phyloP scores from a whole-genome alignment of 2,329 filamentous ascomycete genomes.

The Phyllosticta citrichinensis region DNA sequence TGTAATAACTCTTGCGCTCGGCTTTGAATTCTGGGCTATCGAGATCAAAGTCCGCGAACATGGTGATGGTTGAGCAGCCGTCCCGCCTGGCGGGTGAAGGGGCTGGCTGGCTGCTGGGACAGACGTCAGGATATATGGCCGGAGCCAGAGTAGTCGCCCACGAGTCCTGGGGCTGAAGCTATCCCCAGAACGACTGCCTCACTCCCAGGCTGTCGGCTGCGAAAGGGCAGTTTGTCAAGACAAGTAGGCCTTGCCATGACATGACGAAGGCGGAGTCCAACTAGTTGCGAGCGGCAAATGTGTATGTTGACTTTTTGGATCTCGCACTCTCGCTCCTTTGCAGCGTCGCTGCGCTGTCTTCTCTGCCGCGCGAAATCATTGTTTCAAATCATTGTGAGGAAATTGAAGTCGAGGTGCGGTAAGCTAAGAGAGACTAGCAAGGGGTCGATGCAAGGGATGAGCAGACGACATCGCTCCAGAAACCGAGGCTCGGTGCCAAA shows the following conservation, averaged over 20 bases:
- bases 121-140: background rate
- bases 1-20: background rate
- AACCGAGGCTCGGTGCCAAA: background rate
- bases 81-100: background rate
- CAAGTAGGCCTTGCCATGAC: background rate
- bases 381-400: background rate
- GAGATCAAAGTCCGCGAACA: background rate
- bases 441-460: background rate
- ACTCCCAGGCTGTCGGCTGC: background rate
- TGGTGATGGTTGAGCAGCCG: background rate
- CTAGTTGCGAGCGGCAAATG: background rate
- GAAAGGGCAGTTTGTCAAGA: background rate
- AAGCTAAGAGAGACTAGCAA: background rate
- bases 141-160: background rate
- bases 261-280: background rate
- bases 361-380: background rate
- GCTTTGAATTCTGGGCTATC: background rate
- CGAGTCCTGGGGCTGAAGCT: background rate
- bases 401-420: background rate
- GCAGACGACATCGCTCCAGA: background rate
- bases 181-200: background rate
- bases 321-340: background rate
- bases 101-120: background rate
- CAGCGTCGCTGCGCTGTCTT: background rate
- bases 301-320: background rate